Evolutionary conservation across 805 yeast genomes (phyloP), one percentile per base, ranked within the genome.

Genomic region (Ogataea nakhonphanomensis): DNA sequence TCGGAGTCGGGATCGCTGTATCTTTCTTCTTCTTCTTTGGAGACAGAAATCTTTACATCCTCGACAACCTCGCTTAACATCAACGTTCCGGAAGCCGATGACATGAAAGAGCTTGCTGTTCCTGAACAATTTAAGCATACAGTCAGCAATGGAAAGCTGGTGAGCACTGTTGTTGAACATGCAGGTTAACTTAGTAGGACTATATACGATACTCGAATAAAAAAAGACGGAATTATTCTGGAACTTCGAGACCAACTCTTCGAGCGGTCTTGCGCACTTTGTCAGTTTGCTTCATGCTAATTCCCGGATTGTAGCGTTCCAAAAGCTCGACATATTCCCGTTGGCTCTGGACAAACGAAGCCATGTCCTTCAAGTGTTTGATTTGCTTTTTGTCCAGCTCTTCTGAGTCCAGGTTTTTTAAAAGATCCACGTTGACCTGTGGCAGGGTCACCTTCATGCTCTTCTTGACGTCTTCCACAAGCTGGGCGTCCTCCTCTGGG

Each of bases 61-160:
- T 80, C 86, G 38, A 77, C 95, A 11, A 84, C 97, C 0, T 76
- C 95, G 3, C 69, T 93, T 62, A 93, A 93, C 61, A 71, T 93
- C 51, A 87, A 90, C 57, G 73, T 87, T 32, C 96, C 96, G 21
- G 74, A 74, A 33, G 81, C 73, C 15, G 87, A 79, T 27, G 96
- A 91, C 60, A 81, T 75, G 64, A 76, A 71, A 39, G 99, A 93
- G 64, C 67, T 79, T 39, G 81, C 96, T 7, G 76, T 85, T 30
- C 96, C 98, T 7, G 99, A 93, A 65, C 99, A 93, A 68, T 74
- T 93, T 64, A 77, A 78, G 57, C 96, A 88, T 64, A 70, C 76
- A 12, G 69, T 86, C 46, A 61, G 65, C 32, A 57, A 60, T 39
- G 93, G 91, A 22, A 74, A 76, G 55, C 63, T 90, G 45, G 69